Percentiles rank a stretch among this genome's conserved stretches.
Evolutionary conservation across 2,329 filamentous ascomycete species (phyloP).

Genomic region (Stachybotrys elegans): DNA sequence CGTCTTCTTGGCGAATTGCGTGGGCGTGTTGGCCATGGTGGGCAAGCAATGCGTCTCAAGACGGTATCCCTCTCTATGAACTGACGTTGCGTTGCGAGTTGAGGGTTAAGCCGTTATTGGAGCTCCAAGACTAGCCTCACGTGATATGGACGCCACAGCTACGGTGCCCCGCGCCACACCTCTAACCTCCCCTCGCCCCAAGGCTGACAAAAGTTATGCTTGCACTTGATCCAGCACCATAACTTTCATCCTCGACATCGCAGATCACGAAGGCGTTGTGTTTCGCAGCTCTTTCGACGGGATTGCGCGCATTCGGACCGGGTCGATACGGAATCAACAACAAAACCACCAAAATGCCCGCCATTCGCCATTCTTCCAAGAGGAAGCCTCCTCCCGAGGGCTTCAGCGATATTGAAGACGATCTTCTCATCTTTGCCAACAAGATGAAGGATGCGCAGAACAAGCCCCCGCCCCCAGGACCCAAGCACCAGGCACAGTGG

Average conservation of each 20-base stretch:
- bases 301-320: too few species aligned
- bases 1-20: conserved; percentile 80
- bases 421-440: conserved; percentile 78
- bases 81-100: conserved; percentile 24
- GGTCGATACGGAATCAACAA: too few species aligned
- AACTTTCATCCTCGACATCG: too few species aligned
- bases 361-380: conserved; percentile 69
- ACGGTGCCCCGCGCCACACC: conserved; percentile 15
- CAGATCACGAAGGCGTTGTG: too few species aligned
- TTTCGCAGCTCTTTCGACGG: too few species aligned
- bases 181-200: conserved; percentile 13
- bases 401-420: conserved; percentile 84
- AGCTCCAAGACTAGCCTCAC: conserved; percentile 17
- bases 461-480: conserved; percentile 71
- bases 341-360: too few species aligned
- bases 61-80: conserved; percentile 18
- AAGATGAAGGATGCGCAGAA: conserved; percentile 97
- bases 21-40: conserved; percentile 85
- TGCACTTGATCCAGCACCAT: too few species aligned
- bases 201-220: too few species aligned
- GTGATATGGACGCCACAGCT: conserved; percentile 18
- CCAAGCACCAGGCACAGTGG: conserved; percentile 89
- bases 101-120: conserved; percentile 18
- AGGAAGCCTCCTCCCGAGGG: conserved; percentile 80
- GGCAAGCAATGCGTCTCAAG: conserved; percentile 32